phyloP scores from a whole-genome alignment of 129 eudicot species.

The Tanacetum coccineum region DNA sequence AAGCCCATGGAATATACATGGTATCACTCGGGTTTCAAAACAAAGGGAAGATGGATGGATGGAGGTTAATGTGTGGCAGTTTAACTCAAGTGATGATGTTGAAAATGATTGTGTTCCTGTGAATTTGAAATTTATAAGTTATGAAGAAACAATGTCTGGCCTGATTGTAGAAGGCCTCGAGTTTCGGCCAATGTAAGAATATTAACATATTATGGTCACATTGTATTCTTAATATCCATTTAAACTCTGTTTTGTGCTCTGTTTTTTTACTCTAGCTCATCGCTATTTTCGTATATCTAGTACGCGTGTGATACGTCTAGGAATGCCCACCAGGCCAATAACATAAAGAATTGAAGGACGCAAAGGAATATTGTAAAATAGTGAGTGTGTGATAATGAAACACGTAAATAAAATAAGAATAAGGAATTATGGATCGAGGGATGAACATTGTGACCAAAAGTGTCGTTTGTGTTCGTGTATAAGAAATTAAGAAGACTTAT shows the following conservation, averaged over 20 bases:
- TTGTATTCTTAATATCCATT: not conserved
- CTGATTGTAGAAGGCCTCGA: constrained; percentile 6
- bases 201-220: not conserved
- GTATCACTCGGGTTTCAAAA: not conserved
- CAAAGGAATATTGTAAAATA: too few relatives aligned
- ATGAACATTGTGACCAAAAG: not conserved
- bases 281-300: too few relatives aligned
- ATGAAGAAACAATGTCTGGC: constrained; percentile 8
- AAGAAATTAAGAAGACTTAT: constrained; percentile 1
- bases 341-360: too few relatives aligned
- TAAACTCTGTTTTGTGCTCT: not conserved
- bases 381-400: too few relatives aligned
- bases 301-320: too few relatives aligned
- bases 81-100: not conserved
- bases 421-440: not conserved
- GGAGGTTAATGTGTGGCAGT: constrained; percentile 8
- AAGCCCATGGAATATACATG: constrained; percentile 12
- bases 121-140: constrained; percentile 11
- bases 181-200: constrained; percentile 1
- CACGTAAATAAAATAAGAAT: not conserved
- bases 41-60: constrained; percentile 17
- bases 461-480: not conserved
- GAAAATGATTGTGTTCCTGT: not conserved
- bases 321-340: too few relatives aligned
- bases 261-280: too few relatives aligned